Conservation (phyloP, 441 rosid genomes). For the Aquilaria agallochum region DNA sequence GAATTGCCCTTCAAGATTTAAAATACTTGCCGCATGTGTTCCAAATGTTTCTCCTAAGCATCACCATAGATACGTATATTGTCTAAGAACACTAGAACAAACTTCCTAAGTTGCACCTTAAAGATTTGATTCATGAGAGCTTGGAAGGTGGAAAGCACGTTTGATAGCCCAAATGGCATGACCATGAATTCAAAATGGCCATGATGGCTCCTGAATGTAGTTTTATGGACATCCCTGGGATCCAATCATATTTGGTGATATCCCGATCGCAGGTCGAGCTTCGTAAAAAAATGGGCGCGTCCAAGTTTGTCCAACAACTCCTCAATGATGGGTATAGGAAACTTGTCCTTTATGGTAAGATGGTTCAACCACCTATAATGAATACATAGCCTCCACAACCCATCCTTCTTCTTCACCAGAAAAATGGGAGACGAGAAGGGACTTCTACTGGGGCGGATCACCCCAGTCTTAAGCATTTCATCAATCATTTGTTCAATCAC, state of each 20-base stretch:
- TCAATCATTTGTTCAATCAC: too few relatives aligned
- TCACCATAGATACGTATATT: too few relatives aligned
- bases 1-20: background rate
- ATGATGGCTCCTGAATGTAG: background rate
- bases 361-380: background rate
- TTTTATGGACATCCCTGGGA: background rate
- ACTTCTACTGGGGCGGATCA: too few relatives aligned
- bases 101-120: background rate
- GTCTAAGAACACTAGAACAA: background rate
- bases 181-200: background rate
- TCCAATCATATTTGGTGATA: background rate
- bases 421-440: too few relatives aligned
- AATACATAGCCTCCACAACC: too few relatives aligned
- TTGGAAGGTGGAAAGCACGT: background rate
- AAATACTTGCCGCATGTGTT: background rate
- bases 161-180: background rate
- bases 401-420: too few relatives aligned
- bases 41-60: background rate
- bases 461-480: too few relatives aligned
- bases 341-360: background rate
- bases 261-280: background rate
- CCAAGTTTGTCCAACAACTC: background rate
- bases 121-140: background rate
- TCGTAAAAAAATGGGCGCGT: background rate
- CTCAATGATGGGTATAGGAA: background rate